Evolutionary conservation across 1,284 basidiomycete genomes (phyloP).

Genomic region (Athelia psychrophila): DNA sequence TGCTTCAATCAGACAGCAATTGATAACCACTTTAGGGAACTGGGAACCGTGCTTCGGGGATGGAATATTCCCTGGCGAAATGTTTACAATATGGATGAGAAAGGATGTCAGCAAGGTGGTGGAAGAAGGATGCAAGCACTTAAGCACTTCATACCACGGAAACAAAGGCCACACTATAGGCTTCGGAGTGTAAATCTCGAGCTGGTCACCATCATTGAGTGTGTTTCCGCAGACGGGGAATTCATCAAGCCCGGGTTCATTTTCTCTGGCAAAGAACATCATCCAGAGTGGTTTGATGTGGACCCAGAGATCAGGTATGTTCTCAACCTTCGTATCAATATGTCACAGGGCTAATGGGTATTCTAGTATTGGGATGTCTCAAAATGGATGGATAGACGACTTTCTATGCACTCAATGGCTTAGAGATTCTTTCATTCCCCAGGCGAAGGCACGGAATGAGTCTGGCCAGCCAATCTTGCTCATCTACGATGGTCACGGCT

Average conservation of each 20-base stretch:
- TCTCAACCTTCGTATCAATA: not conserved
- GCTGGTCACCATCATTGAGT: constrained; percentile 28
- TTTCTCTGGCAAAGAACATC: constrained; percentile 12
- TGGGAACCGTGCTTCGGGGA: constrained; percentile 13
- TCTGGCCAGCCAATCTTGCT: constrained; percentile 14
- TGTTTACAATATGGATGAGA: constrained; percentile 23
- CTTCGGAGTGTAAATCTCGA: constrained; percentile 19
- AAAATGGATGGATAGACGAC: constrained; percentile 33
- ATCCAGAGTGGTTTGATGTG: constrained; percentile 12
- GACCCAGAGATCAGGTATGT: constrained; percentile 6
- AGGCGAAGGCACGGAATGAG: constrained; percentile 6
- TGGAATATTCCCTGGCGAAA: constrained; percentile 14
- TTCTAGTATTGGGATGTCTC: constrained; percentile 16
- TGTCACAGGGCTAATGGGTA: not conserved
- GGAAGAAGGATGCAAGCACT: constrained; percentile 11
- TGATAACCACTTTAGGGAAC: constrained; percentile 16
- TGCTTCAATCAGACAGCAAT: constrained; percentile 28
- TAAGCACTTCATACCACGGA: constrained; percentile 16
- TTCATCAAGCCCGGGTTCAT: constrained; percentile 18
- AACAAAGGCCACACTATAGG: constrained; percentile 9
- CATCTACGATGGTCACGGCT: constrained; percentile 20
- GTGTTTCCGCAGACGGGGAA: constrained; percentile 22
- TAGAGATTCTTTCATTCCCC: constrained; percentile 23
- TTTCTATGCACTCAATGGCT: constrained; percentile 25
- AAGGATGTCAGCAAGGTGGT: constrained; percentile 22